Percentiles rank a stretch among this genome's conserved stretches.
phyloP scores from a whole-genome alignment of 2,329 filamentous ascomycete genomes.

The Acephala macrosclerotiorum region DNA sequence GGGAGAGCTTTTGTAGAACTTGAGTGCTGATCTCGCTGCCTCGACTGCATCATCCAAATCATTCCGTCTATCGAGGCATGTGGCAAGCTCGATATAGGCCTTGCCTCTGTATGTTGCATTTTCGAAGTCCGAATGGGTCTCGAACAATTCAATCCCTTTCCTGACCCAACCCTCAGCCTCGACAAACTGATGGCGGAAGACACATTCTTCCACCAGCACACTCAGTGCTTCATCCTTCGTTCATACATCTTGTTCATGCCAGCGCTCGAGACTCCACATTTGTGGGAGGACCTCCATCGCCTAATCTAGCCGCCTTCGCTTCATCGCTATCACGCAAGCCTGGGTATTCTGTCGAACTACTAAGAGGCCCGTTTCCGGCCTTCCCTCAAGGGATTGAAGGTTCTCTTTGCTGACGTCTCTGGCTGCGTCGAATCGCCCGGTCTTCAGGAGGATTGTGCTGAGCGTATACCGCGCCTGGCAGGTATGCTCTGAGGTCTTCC shows the following conservation, averaged over 20 bases:
- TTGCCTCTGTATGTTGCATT: no score
- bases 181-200: background rate
- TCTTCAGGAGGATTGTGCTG: background rate
- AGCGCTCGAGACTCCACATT: background rate
- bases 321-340: slow-evolving; percentile 12
- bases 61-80: no score
- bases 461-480: slow-evolving; percentile 5
- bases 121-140: no score
- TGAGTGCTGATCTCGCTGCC: no score
- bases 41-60: no score
- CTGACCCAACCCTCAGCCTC: slow-evolving; percentile 6
- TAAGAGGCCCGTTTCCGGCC: background rate
- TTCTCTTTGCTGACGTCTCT: slow-evolving; percentile 4
- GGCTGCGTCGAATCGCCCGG: background rate
- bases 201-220: background rate
- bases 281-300: slow-evolving; percentile 7
- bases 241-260: background rate
- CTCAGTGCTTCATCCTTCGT: slow-evolving; percentile 7
- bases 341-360: slow-evolving; percentile 6
- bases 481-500: background rate
- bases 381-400: background rate
- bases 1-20: no score
- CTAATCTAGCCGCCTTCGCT: slow-evolving; percentile 7
- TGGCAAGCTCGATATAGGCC: no score
- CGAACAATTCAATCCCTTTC: slow-evolving; percentile 9